Percentiles rank a stretch among this genome's conserved stretches.
Conservation (phyloP, 1,284 basidiomycete genomes). For the Golubevia sp. region DNA sequence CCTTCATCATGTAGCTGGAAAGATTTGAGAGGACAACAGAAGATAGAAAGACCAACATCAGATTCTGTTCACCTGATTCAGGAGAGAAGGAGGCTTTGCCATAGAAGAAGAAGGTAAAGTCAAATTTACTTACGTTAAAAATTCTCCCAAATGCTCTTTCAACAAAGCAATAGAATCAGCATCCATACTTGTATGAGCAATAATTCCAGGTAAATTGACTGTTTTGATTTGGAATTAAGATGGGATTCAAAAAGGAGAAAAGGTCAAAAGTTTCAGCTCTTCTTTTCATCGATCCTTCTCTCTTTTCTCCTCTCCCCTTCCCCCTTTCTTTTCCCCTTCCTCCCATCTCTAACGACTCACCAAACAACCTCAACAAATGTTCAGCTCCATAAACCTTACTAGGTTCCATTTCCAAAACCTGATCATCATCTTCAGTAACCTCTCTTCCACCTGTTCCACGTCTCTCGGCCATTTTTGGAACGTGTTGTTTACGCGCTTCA, state of each 20-base stretch:
- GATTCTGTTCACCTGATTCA: too few species aligned
- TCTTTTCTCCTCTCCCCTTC: too few species aligned
- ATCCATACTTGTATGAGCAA: constrained; percentile 89
- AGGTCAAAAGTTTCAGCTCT: too few species aligned
- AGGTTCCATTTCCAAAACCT: constrained; percentile 73
- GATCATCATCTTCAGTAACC: constrained; percentile 70
- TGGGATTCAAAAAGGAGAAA: background rate
- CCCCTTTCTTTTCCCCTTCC: too few species aligned
- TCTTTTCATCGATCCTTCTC: too few species aligned
- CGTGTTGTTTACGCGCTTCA: constrained; percentile 76
- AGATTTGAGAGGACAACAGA: too few species aligned
- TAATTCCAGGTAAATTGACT: constrained; percentile 73
- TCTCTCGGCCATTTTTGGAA: constrained; percentile 62
- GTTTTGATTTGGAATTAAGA: background rate
- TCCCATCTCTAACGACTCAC: constrained; percentile 65
- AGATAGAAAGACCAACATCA: too few species aligned
- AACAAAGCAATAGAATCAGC: constrained; percentile 80
- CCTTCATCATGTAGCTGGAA: constrained; percentile 38
- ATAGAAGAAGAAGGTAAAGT: too few species aligned
- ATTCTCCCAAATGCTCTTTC: constrained; percentile 85
- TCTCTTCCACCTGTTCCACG: constrained; percentile 65
- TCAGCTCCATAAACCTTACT: constrained; percentile 92
- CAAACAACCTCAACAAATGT: constrained; percentile 87
- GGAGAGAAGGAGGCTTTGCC: too few species aligned
- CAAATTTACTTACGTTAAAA: constrained; percentile 83